These are phyloP conservation scores for Penicillium manginii DNA, from an alignment of 495 filamentous ascomycete genomes.

Conservation along the genomic window DNA sequence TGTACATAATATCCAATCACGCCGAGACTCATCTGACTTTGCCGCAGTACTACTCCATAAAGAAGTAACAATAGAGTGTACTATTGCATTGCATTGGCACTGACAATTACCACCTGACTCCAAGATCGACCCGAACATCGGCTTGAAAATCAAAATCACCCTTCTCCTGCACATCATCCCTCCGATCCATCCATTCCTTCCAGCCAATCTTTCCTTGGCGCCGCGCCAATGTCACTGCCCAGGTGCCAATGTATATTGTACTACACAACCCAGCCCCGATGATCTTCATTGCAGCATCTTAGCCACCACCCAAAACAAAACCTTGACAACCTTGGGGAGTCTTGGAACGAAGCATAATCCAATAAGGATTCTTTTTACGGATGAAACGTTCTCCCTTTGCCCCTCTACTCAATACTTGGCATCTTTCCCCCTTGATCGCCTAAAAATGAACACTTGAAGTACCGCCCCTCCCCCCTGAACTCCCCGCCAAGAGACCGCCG, in stretches of 20 bases:
- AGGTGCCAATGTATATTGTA: too few relatives aligned
- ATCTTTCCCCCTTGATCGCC: conserved; percentile 18
- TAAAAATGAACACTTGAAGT: conserved; percentile 5
- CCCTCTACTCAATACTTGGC: neutral
- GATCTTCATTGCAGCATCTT: conserved; percentile 22
- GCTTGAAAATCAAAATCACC: neutral
- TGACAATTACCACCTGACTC: neutral
- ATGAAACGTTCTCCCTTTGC: neutral
- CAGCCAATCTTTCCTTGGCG: conserved; percentile 25
- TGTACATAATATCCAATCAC: neutral
- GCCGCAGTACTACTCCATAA: neutral
- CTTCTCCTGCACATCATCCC: conserved; percentile 1
- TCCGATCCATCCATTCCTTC: conserved; percentile 3
- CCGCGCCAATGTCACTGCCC: conserved; percentile 1
- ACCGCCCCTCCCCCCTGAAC: conserved; percentile 19
- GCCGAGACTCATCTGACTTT: conserved; percentile 3
- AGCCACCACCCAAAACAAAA: neutral
- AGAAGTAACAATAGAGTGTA: neutral
- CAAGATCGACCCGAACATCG: neutral
- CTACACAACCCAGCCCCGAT: conserved; percentile 2
- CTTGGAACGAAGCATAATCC: neutral
- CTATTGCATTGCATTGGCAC: too few relatives aligned
- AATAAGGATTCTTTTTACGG: neutral
- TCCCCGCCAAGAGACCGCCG: conserved; percentile 35
- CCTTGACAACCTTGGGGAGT: neutral